Evolutionary conservation across 2,329 filamentous ascomycete genomes (phyloP).

Genomic region (Sporothrix sp.): DNA sequence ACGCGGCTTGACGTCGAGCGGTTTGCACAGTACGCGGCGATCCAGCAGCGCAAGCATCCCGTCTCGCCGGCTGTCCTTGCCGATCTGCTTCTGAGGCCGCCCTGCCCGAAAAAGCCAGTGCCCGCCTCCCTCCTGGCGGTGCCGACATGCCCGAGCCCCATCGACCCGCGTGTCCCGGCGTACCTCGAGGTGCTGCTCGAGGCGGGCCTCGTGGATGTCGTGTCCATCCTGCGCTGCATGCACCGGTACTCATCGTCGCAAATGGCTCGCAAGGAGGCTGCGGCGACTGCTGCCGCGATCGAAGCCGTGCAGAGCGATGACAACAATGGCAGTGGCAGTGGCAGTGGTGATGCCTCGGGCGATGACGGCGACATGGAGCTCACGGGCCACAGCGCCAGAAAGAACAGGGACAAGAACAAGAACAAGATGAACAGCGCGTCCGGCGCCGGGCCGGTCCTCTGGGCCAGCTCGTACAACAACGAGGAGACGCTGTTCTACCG

Average conservation of each 20-base stretch:
- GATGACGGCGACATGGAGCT: slow-evolving; percentile 5
- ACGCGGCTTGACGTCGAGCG: slow-evolving; percentile 42
- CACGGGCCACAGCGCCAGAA: not conserved
- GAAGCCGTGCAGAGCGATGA: not conserved
- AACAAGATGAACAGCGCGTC: slow-evolving; percentile 12
- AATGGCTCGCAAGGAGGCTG: slow-evolving; percentile 21
- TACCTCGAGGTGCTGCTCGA: slow-evolving; percentile 49
- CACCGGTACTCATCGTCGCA: slow-evolving; percentile 49
- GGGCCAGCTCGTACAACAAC: slow-evolving; percentile 48
- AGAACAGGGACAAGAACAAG: slow-evolving; percentile 11
- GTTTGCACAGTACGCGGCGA: slow-evolving; percentile 42
- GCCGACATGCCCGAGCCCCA: slow-evolving; percentile 33
- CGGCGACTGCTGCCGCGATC: not conserved
- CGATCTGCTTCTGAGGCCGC: slow-evolving; percentile 49
- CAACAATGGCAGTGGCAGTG: not conserved
- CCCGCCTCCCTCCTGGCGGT: not conserved
- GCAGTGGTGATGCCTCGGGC: not conserved
- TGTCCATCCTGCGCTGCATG: slow-evolving; percentile 45
- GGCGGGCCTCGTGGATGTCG: slow-evolving; percentile 42
- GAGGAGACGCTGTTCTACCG: slow-evolving; percentile 93
- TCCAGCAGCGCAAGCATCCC: slow-evolving; percentile 42
- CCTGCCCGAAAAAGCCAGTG: slow-evolving; percentile 19
- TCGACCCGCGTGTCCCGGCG: slow-evolving; percentile 50
- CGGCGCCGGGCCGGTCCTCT: slow-evolving; percentile 27
- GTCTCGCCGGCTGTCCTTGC: slow-evolving; percentile 43